Evolutionary conservation across 1,139 yeast genomes (phyloP).

Genomic region (Sugiyamaella pinicola): DNA sequence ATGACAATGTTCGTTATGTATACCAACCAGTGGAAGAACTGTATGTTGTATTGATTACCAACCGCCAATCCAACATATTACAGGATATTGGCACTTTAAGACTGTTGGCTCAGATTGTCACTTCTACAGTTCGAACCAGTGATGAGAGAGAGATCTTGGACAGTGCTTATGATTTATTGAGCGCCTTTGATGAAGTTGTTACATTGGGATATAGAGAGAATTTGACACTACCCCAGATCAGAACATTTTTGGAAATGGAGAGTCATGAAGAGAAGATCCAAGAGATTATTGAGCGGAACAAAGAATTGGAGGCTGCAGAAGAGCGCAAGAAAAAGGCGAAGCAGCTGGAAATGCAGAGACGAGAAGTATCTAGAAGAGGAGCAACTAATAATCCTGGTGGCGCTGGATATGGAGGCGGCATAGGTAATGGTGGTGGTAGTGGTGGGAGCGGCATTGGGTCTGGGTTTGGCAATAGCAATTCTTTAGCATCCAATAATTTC

Average conservation of each 20-base stretch:
- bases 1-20: constrained; percentile 87
- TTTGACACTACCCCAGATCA: constrained; percentile 77
- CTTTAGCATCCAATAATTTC: constrained; percentile 19
- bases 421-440: constrained; percentile 23
- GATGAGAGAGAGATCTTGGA: constrained; percentile 86
- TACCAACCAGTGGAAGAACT: constrained; percentile 96
- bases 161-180: constrained; percentile 82
- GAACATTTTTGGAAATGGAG: constrained; percentile 94
- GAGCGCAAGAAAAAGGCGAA: constrained; percentile 95
- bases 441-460: constrained; percentile 15
- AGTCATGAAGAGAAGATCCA: constrained; percentile 98
- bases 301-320: constrained; percentile 95
- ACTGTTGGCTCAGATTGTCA: constrained; percentile 78
- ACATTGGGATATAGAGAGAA: constrained; percentile 90
- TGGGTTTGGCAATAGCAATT: constrained; percentile 16
- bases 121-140: constrained; percentile 65
- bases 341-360: constrained; percentile 77
- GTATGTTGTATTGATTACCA: constrained; percentile 88
- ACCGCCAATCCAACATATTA: constrained; percentile 85
- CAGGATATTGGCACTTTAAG: constrained; percentile 94
- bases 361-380: constrained; percentile 69
- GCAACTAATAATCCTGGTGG: constrained; percentile 23
- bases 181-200: constrained; percentile 93
- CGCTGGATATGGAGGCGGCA: constrained; percentile 19
- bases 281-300: constrained; percentile 95